Conservation (phyloP, 306 rosid species). For the Malus sieversii region DNA sequence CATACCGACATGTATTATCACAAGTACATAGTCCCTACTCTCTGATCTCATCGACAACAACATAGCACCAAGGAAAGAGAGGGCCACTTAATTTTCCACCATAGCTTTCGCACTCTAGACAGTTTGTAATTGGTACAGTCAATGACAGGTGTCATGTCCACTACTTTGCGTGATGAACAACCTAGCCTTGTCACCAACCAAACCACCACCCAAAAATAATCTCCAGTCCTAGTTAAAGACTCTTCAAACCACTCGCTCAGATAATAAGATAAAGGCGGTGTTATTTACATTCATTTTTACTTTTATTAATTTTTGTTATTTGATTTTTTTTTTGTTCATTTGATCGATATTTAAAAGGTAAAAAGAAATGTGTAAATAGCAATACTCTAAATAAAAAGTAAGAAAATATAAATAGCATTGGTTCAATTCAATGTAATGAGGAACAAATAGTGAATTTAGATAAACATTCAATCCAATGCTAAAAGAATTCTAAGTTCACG, state of each 20-base stretch:
- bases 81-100: background rate
- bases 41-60: background rate
- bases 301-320: too few species aligned
- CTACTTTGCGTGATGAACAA: background rate
- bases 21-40: conserved; percentile 22
- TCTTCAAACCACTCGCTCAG: background rate
- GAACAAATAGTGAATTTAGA: too few species aligned
- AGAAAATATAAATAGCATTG: too few species aligned
- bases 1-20: conserved; percentile 33
- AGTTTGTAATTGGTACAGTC: conserved; percentile 32
- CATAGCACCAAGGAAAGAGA: background rate
- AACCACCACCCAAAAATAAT: background rate
- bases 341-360: too few species aligned
- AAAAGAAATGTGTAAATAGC: too few species aligned
- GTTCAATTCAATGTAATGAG: background rate
- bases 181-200: background rate
- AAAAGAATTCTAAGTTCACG: too few species aligned
- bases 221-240: background rate
- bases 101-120: background rate
- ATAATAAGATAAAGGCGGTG: too few species aligned
- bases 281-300: too few species aligned
- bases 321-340: too few species aligned
- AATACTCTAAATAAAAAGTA: too few species aligned
- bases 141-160: conserved; percentile 36
- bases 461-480: too few species aligned